Percentiles rank a stretch among this genome's conserved stretches.
Evolutionary conservation across 1,284 basidiomycete species (phyloP).

Genomic region (Amylostereum chailletii): DNA sequence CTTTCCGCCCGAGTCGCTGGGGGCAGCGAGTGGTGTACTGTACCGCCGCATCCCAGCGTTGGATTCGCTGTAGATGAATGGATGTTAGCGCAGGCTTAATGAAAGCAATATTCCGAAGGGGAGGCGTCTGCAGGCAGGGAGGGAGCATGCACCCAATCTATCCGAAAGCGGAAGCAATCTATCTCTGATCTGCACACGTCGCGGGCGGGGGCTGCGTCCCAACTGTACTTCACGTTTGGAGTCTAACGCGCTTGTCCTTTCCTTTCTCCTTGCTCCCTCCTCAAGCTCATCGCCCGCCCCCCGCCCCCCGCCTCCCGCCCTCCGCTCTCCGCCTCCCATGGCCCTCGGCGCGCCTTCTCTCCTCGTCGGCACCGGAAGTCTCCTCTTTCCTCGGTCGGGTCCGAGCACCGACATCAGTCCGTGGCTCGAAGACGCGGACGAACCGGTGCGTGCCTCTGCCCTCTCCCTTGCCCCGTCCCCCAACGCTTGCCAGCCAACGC

Average conservation of each 20-base stretch:
- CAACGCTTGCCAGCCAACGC: slow-evolving; percentile 10
- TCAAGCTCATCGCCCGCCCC: neutral
- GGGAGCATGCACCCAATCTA: no score
- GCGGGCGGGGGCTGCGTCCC: no score
- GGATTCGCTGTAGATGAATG: no score
- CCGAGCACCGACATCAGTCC: neutral
- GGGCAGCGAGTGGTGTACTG: no score
- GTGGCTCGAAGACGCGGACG: slow-evolving; percentile 6
- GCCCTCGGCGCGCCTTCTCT: slow-evolving; percentile 9
- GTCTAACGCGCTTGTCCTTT: neutral
- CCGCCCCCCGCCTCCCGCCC: neutral
- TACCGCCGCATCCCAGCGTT: no score
- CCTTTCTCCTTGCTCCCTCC: slow-evolving; percentile 1
- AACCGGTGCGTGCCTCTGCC: slow-evolving; percentile 12
- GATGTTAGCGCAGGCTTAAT: no score
- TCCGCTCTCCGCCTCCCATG: slow-evolving; percentile 1
- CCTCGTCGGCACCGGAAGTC: slow-evolving; percentile 4
- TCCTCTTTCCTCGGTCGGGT: neutral
- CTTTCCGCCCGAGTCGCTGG: no score
- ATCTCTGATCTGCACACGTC: no score
- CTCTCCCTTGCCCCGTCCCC: slow-evolving; percentile 9
- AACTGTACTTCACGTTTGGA: no score
- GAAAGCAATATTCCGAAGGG: no score
- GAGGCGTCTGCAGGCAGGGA: no score
- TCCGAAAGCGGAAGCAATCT: no score